Evolutionary conservation across 2,329 filamentous ascomycete genomes (phyloP), one percentile per base, ranked within the genome.

Genomic region (Nemania sp.): DNA sequence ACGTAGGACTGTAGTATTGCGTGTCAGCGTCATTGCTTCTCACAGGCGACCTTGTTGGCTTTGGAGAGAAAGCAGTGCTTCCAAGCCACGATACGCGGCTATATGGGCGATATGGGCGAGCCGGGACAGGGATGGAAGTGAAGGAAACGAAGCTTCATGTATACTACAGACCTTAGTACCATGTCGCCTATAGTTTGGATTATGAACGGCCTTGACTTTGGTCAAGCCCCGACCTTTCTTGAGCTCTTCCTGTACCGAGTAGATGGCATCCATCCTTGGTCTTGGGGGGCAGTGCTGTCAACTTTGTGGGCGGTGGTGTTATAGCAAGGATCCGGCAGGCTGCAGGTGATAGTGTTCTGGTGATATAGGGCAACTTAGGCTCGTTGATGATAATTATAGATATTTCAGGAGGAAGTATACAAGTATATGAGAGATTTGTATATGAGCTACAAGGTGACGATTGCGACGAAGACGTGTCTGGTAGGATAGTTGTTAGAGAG

Each of bases 171-270:
- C 61, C 40, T 88, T 89, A 61, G 78, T 78, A 49, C 87, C 87
- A 62, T 82, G 79, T 62, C 76, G 77, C 67, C 82, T 75, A 73
- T 88, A 88, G 67, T 85, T 84, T 55, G 79, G 75, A 75, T 89
- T 89, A 67, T 79, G 79, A 32, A 84, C 75, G 55, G 84, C 75
- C 43, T 74, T 76, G 69, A 87, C 72, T 70, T 79, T 85, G 63
- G 68, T 65, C n/a, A 80, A 71, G 51, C 72, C 72, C 20, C 73
- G 71, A 37, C 72, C 71, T n/a, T 71, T 54, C 62, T 71, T 76
- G 57, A 78, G 58, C 59, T 74, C 69, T 48, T 69, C 63, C 67
- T 79, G 77, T 15, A 67, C 67, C 10, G 71, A 63, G 45, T 73
- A 75, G 35, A 75, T 66, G 42, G 69, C 57, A 46, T 76, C 70